A percentile compares a stretch with the other conserved stretches of the same genome.
Conservation (phyloP, 805 yeast genomes). For the Lipomyces sp. region DNA sequence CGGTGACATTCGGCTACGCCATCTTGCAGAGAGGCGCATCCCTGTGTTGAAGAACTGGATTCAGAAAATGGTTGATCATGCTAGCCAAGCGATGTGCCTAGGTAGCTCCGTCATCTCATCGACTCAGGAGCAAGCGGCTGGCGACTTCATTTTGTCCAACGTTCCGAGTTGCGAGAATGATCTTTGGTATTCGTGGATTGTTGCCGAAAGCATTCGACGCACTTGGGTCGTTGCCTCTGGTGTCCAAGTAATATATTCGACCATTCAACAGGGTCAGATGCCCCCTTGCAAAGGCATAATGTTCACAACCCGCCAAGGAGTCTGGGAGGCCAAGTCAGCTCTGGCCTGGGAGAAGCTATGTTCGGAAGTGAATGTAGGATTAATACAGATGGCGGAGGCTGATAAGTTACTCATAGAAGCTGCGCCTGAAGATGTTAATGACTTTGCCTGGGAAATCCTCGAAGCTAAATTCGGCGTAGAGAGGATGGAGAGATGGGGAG, state of each 20-base stretch:
- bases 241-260: conserved; percentile 4
- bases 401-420: conserved; percentile 3
- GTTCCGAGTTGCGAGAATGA: neutral
- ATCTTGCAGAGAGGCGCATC: conserved; percentile 3
- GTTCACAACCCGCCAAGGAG: conserved; percentile 10
- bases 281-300: conserved; percentile 1
- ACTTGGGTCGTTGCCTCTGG: conserved; percentile 6
- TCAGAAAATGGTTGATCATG: conserved; percentile 1
- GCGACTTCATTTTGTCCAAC: neutral
- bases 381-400: conserved; percentile 9
- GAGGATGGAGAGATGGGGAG: conserved; percentile 9
- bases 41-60: conserved; percentile 6
- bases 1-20: conserved; percentile 9
- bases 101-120: conserved; percentile 7
- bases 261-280: neutral
- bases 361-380: conserved; percentile 3
- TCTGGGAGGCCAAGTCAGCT: conserved; percentile 8
- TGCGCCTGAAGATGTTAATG: conserved; percentile 3
- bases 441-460: conserved; percentile 19
- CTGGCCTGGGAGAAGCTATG: conserved; percentile 7
- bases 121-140: conserved; percentile 3
- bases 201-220: conserved; percentile 8
- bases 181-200: conserved; percentile 1
- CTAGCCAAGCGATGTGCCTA: conserved; percentile 2
- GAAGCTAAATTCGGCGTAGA: conserved; percentile 13